Percentiles rank a stretch among this genome's conserved stretches.
Conservation (phyloP, 2,329 filamentous ascomycete genomes). For the Mycosphaerella sp. region DNA sequence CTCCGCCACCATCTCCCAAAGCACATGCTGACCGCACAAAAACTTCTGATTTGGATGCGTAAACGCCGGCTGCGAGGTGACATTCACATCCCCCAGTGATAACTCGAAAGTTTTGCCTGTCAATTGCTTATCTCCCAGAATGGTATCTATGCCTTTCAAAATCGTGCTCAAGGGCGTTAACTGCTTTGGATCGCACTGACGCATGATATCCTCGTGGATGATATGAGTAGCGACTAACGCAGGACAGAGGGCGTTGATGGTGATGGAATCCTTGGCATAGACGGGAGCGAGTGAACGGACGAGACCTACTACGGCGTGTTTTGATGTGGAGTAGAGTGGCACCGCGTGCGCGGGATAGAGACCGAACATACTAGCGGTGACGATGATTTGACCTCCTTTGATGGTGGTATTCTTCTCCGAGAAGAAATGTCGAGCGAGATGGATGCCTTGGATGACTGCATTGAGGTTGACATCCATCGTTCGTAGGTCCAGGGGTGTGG, state of each 20-base stretch:
- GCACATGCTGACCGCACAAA: slow-evolving; percentile 31
- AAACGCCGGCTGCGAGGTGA: slow-evolving; percentile 37
- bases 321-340: slow-evolving; percentile 21
- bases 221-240: slow-evolving; percentile 35
- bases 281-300: slow-evolving; percentile 30
- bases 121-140: slow-evolving; percentile 30
- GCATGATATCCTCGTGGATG: slow-evolving; percentile 26
- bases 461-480: slow-evolving; percentile 39
- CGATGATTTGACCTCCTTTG: slow-evolving; percentile 37
- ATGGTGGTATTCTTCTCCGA: slow-evolving; percentile 32
- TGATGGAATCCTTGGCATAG: slow-evolving; percentile 32
- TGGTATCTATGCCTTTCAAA: slow-evolving; percentile 33
- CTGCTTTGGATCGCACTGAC: slow-evolving; percentile 31
- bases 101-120: slow-evolving; percentile 41
- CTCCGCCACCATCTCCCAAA: slow-evolving; percentile 33
- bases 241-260: slow-evolving; percentile 36
- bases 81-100: slow-evolving; percentile 38
- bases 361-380: slow-evolving; percentile 29
- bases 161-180: slow-evolving; percentile 36
- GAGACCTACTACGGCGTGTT: slow-evolving; percentile 30
- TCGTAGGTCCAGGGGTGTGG: slow-evolving; percentile 36
- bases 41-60: slow-evolving; percentile 39
- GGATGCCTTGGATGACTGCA: slow-evolving; percentile 39
- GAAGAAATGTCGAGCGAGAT: slow-evolving; percentile 41
- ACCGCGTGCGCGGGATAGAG: slow-evolving; percentile 20